phyloP scores from a whole-genome alignment of 2,329 filamentous ascomycete species.

The Aureobasidium sp. region DNA sequence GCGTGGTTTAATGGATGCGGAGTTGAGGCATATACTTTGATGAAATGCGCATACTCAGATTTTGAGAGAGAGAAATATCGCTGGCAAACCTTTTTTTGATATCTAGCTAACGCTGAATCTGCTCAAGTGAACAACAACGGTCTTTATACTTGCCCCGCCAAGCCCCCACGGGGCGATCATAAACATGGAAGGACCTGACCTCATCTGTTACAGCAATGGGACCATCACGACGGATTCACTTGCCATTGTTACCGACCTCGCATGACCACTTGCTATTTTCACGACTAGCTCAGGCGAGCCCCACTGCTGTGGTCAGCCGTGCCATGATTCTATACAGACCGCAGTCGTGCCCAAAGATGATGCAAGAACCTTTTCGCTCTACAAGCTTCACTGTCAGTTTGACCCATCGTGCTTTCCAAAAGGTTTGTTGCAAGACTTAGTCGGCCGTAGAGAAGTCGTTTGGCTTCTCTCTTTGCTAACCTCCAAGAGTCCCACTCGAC shows the following conservation, averaged over 20 bases:
- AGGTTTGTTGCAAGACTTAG: not conserved
- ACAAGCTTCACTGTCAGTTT: not conserved
- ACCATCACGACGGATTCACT: not conserved
- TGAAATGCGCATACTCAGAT: constrained; percentile 4
- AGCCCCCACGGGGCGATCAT: not conserved
- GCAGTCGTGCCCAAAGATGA: too few species aligned
- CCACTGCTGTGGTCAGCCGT: not conserved
- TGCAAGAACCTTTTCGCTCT: not conserved
- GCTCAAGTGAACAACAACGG: not conserved
- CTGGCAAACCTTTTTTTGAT: not conserved
- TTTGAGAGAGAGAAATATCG: not conserved
- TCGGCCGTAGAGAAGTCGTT: not conserved
- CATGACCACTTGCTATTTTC: not conserved
- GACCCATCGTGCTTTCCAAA: not conserved
- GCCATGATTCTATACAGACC: not conserved
- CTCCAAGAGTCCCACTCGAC: not conserved
- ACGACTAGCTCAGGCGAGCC: not conserved
- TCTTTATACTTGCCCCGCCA: not conserved
- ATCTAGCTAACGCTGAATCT: not conserved
- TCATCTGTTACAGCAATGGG: not conserved
- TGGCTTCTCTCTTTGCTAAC: not conserved
- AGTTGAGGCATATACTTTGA: constrained; percentile 4
- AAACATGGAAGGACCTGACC: not conserved
- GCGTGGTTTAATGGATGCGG: not conserved
- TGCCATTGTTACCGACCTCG: not conserved